A percentile compares a stretch with the other conserved stretches of the same genome.
Evolutionary conservation across 306 rosid genomes (phyloP).

Genomic region (Adenanthera pavonina): DNA sequence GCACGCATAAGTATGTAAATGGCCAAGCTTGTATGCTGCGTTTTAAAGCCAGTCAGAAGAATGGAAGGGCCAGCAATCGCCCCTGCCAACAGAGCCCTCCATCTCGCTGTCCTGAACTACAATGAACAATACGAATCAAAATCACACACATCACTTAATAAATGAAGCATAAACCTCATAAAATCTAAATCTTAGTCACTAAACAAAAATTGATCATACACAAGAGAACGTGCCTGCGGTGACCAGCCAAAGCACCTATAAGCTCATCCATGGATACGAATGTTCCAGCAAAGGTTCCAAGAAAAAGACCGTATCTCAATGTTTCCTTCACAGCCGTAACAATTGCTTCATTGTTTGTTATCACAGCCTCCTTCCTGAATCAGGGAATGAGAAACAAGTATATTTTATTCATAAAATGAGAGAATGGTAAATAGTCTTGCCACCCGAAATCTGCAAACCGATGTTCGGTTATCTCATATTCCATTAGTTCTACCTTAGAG

Average conservation of each 20-base stretch:
- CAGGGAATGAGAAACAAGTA: not conserved
- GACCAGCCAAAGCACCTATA: constrained; percentile 61
- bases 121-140: constrained; percentile 25
- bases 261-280: constrained; percentile 73
- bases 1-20: constrained; percentile 73
- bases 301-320: constrained; percentile 73
- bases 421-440: not conserved
- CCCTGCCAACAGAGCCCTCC: constrained; percentile 76
- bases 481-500: constrained; percentile 44
- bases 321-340: constrained; percentile 68
- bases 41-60: constrained; percentile 64
- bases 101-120: constrained; percentile 71
- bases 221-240: constrained; percentile 63
- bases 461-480: not conserved
- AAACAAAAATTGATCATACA: constrained; percentile 11
- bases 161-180: not conserved
- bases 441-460: not conserved
- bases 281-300: constrained; percentile 71
- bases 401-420: not conserved
- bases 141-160: constrained; percentile 11
- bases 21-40: constrained; percentile 70
- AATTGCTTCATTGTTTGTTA: constrained; percentile 60
- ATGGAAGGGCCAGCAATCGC: constrained; percentile 73
- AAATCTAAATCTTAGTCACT: not conserved
- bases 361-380: constrained; percentile 53